Evolutionary conservation across 306 rosid genomes (phyloP).

Genomic region (Prunus armeniaca): DNA sequence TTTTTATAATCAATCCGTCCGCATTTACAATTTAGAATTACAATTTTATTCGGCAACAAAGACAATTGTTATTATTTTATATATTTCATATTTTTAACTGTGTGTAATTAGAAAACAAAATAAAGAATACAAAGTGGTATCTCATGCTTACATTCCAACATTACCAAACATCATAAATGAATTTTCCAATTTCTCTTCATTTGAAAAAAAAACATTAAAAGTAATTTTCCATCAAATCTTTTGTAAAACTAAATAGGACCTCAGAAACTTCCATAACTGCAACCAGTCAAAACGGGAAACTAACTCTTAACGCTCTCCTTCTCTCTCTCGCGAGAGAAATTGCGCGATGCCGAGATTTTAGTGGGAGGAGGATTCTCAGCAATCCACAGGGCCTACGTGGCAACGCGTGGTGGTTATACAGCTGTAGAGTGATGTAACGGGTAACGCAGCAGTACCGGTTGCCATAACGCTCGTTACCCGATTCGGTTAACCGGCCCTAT

Average conservation of each 20-base stretch:
- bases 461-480: slow-evolving; percentile 21
- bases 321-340: neutral
- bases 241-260: too few species aligned
- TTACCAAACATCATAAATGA: too few species aligned
- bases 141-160: too few species aligned
- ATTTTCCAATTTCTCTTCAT: too few species aligned
- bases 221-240: neutral
- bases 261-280: slow-evolving; percentile 27
- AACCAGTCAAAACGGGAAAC: slow-evolving; percentile 11
- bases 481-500: slow-evolving; percentile 38
- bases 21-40: too few species aligned
- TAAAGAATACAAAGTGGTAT: too few species aligned
- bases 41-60: too few species aligned
- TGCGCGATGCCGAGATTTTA: slow-evolving; percentile 25
- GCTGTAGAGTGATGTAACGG: slow-evolving; percentile 30
- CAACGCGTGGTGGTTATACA: slow-evolving; percentile 34
- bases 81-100: too few species aligned
- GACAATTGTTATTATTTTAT: too few species aligned
- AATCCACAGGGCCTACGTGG: slow-evolving; percentile 33
- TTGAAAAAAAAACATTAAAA: too few species aligned
- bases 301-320: neutral
- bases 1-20: too few species aligned
- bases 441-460: slow-evolving; percentile 39
- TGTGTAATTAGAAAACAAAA: too few species aligned
- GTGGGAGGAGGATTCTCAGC: slow-evolving; percentile 19